A percentile compares a stretch with the other conserved stretches of the same genome.
Conservation (phyloP, 371 early-diverging fungal species). For the Mortierella sp. region DNA sequence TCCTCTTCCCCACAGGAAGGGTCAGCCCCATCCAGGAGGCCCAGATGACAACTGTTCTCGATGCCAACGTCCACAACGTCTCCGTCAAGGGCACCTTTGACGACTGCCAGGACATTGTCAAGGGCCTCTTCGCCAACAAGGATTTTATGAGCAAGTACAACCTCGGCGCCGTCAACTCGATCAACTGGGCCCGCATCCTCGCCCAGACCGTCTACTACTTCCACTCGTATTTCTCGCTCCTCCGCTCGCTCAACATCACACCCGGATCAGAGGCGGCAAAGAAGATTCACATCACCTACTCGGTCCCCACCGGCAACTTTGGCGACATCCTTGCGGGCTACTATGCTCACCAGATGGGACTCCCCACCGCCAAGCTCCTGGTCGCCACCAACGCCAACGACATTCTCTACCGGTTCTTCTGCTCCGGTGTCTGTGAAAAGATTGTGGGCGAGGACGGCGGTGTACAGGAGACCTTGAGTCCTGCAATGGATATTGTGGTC, state of each 20-base stretch:
- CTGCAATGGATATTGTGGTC: constrained; percentile 98
- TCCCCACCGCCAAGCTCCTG: constrained; percentile 85
- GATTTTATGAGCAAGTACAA: constrained; percentile 82
- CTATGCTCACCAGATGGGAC: constrained; percentile 93
- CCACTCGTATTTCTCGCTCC: constrained; percentile 86
- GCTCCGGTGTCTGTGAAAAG: constrained; percentile 87
- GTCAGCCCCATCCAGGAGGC: constrained; percentile 96
- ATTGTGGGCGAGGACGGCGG: constrained; percentile 64
- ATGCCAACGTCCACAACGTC: constrained; percentile 93
- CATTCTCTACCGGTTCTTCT: constrained; percentile 95
- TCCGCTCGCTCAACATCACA: constrained; percentile 68
- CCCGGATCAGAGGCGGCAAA: constrained; percentile 64
- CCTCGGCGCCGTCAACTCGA: constrained; percentile 97
- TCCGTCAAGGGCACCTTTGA: constrained; percentile 96
- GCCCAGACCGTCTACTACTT: constrained; percentile 97
- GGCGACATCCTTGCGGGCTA: constrained; percentile 97
- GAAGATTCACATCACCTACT: constrained; percentile 77
- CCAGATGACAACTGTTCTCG: constrained; percentile 97
- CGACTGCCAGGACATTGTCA: constrained; percentile 97
- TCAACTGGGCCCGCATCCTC: constrained; percentile 98
- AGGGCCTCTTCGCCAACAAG: constrained; percentile 86
- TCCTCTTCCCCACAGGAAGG: constrained; percentile 92
- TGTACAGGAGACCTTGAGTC: constrained; percentile 89
- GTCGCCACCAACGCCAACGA: constrained; percentile 97
- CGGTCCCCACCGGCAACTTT: constrained; percentile 99